Percentiles rank a stretch among this genome's conserved stretches.
Evolutionary conservation across 1,139 yeast genomes (phyloP).

Genomic region (Geotrichum bryndzae): DNA sequence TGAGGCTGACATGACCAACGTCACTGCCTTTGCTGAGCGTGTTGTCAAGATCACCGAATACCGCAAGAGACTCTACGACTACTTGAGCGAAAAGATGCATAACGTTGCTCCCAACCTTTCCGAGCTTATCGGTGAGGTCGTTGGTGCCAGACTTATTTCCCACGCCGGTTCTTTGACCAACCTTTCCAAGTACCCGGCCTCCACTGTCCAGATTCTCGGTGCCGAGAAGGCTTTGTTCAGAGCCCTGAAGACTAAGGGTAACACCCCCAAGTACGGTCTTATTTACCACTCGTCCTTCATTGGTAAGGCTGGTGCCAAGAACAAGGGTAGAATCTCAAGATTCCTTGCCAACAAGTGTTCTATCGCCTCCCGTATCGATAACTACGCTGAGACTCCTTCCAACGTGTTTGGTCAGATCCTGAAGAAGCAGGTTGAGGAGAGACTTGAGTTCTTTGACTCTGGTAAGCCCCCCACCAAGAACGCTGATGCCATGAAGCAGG

Average conservation of each 20-base stretch:
- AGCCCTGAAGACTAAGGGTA: constrained; percentile 96
- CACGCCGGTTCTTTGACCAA: constrained; percentile 95
- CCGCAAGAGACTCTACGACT: constrained; percentile 86
- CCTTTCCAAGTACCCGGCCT: constrained; percentile 96
- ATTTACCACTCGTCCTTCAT: constrained; percentile 95
- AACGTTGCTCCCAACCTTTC: constrained; percentile 98
- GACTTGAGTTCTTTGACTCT: constrained; percentile 90
- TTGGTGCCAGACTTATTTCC: constrained; percentile 96
- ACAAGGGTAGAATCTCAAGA: constrained; percentile 98
- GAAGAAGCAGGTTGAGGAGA: constrained; percentile 96
- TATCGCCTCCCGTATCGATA: constrained; percentile 96
- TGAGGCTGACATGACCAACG: constrained; percentile 77
- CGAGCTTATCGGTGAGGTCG: constrained; percentile 92
- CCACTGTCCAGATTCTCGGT: constrained; percentile 97
- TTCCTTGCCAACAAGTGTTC: constrained; percentile 98
- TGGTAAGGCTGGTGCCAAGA: constrained; percentile 93
- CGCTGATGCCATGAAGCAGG: constrained; percentile 87
- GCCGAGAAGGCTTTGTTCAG: constrained; percentile 99
- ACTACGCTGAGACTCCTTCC: constrained; percentile 53
- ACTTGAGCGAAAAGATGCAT: constrained; percentile 89
- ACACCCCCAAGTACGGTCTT: constrained; percentile 96
- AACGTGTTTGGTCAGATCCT: constrained; percentile 84
- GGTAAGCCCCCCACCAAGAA: constrained; percentile 97
- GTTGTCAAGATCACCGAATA: constrained; percentile 91
- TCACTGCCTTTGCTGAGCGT: constrained; percentile 85